These are phyloP conservation scores for Nicotiana obtusifolia DNA, from an alignment of 257 asterid species.

Conservation along the genomic window DNA sequence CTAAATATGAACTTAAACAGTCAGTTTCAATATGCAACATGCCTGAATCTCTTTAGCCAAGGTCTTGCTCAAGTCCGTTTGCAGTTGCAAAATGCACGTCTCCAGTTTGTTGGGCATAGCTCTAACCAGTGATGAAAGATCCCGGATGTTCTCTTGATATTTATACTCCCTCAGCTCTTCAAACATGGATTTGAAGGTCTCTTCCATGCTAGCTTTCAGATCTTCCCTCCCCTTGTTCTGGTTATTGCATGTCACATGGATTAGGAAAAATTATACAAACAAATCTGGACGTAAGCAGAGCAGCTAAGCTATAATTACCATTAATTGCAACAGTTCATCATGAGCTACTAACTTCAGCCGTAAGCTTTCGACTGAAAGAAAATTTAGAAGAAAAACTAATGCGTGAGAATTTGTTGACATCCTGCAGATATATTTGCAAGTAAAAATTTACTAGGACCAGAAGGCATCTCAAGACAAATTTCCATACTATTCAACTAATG, in stretches of 20 bases:
- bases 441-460: background rate
- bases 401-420: background rate
- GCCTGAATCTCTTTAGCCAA: constrained; percentile 66
- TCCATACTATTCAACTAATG: background rate
- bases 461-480: background rate
- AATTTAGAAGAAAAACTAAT: constrained; percentile 18
- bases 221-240: constrained; percentile 82
- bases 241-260: constrained; percentile 19
- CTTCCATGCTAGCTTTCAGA: constrained; percentile 51
- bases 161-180: constrained; percentile 45
- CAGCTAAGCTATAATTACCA: constrained; percentile 45
- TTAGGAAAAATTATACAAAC: constrained; percentile 17
- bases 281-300: constrained; percentile 12
- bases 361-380: constrained; percentile 53
- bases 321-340: constrained; percentile 56
- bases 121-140: constrained; percentile 40
- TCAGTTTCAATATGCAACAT: constrained; percentile 4
- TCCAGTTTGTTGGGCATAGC: constrained; percentile 50
- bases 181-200: constrained; percentile 44
- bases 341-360: constrained; percentile 58
- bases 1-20: background rate
- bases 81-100: constrained; percentile 43
- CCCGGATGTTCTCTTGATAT: constrained; percentile 38
- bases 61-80: constrained; percentile 41
- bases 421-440: constrained; percentile 2